Evolutionary conservation across 2,329 filamentous ascomycete genomes (phyloP).

Genomic region (Colletotrichum euphorbiae): DNA sequence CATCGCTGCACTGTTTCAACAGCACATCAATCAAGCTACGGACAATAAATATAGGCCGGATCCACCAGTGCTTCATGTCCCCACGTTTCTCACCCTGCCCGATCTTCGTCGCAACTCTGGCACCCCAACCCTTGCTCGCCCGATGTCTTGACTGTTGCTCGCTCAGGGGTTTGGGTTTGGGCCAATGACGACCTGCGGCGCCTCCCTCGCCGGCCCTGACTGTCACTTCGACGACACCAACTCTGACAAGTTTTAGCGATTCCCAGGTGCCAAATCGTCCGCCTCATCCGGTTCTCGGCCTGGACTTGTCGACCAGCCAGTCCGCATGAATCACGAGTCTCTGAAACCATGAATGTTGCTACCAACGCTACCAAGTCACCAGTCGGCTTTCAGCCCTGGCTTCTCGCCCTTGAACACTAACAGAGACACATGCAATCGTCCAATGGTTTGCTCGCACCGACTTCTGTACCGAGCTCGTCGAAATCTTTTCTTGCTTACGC

Average conservation of each 20-base stretch:
- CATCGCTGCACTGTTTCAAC: slow-evolving; percentile 27
- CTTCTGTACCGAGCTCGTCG: slow-evolving; percentile 10
- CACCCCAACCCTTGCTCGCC: slow-evolving; percentile 15
- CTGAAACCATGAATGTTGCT: slow-evolving; percentile 34
- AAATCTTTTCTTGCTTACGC: slow-evolving; percentile 25
- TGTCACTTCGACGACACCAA: slow-evolving; percentile 24
- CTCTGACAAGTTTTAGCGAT: slow-evolving; percentile 28
- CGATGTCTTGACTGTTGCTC: slow-evolving; percentile 27
- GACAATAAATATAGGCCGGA: slow-evolving; percentile 25
- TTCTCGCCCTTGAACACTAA: slow-evolving; percentile 23
- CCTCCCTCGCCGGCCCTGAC: slow-evolving; percentile 16
- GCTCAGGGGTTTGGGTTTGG: background rate
- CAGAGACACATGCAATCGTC: slow-evolving; percentile 26
- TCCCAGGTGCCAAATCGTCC: slow-evolving; percentile 10
- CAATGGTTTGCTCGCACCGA: slow-evolving; percentile 15
- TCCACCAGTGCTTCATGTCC: slow-evolving; percentile 29
- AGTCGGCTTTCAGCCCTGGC: slow-evolving; percentile 18
- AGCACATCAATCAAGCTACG: slow-evolving; percentile 3
- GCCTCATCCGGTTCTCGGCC: slow-evolving; percentile 35
- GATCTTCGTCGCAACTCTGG: slow-evolving; percentile 36
- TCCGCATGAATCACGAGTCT: slow-evolving; percentile 27
- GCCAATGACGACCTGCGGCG: slow-evolving; percentile 20
- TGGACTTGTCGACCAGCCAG: slow-evolving; percentile 11
- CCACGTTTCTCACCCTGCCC: slow-evolving; percentile 34
- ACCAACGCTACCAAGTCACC: slow-evolving; percentile 22